Evolutionary conservation across 371 early-diverging fungal species (phyloP), one percentile per base, ranked within the genome.

Genomic region (Nosema muscidifuracis): DNA sequence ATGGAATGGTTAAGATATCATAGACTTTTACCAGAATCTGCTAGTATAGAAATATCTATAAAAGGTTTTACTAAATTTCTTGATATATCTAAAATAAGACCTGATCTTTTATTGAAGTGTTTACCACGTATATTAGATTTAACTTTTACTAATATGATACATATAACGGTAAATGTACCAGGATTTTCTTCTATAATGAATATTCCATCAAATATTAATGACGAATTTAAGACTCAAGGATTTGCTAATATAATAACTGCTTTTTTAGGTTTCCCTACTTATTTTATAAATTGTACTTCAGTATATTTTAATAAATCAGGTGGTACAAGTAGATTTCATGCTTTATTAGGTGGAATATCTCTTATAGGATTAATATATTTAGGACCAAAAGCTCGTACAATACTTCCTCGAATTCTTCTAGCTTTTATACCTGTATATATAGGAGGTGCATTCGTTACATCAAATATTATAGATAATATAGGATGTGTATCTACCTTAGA

Each of bases 221-320:
- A 36, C 16, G 75, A 75, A 60, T 65, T 74, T 3, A 40, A 50
- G 2, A 33, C 55, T 10, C 75, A 75, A 55, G 10, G 51, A 18
- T 18, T 72, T 20, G 26, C 36, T 15, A 75, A 75, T 31, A 9
- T 64, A n/a, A 18, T 64, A 12, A 63, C 75, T 20, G 61, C 62
- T 9, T 42, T 71, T 22, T 38, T 61, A 28, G 75, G 75, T 15
- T 75, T 44, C 28, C 75, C 75, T 22, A 47, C 72, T 18, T 75
- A 75, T 40, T 75, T 75, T 58, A 66, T 75, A 20, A 71, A 62
- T 36, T 69, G 57, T n/a, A 65, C 64, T 24, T 75, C 75, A n/a
- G 31, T 72, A 7, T 42, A 47, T 30, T 62, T 72, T 36, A 60
- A 68, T 44, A 67, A 68, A 61, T 28, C 66, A 2, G 75, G 75